Conservation (phyloP, 1,284 basidiomycete genomes). For the Sutorius eximius region DNA sequence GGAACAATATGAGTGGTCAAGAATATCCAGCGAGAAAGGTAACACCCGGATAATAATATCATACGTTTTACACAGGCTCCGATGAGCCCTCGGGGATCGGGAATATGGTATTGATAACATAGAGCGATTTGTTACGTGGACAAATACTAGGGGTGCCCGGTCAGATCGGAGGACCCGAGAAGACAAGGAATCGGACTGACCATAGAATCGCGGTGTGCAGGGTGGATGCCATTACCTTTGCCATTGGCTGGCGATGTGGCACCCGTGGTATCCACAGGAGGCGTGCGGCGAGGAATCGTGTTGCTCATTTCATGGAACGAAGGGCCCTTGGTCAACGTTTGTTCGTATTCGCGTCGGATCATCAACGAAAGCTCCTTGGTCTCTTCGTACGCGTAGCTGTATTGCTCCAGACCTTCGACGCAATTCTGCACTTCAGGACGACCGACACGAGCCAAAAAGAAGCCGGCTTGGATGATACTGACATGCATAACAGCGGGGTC, state of each 20-base stretch:
- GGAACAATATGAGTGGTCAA: constrained; percentile 6
- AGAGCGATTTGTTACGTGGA: constrained; percentile 19
- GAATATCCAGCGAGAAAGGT: constrained; percentile 13
- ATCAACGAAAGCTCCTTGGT: constrained; percentile 76
- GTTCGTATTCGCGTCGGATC: constrained; percentile 56
- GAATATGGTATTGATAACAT: constrained; percentile 36
- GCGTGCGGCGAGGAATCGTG: constrained; percentile 21
- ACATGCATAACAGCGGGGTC: constrained; percentile 86
- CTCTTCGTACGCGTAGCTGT: constrained; percentile 83
- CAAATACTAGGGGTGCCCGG: constrained; percentile 27
- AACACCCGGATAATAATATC: constrained; percentile 24
- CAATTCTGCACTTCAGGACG: constrained; percentile 81
- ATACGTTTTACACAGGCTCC: constrained; percentile 25
- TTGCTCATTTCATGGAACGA: constrained; percentile 34
- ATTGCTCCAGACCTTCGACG: constrained; percentile 83
- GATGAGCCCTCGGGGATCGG: constrained; percentile 7
- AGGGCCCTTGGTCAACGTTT: constrained; percentile 37
- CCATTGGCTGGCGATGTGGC: constrained; percentile 15
- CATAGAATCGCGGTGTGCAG: constrained; percentile 18
- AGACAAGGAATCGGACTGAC: constrained; percentile 6
- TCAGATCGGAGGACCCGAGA: constrained; percentile 14
- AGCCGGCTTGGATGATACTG: constrained; percentile 79
- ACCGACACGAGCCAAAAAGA: constrained; percentile 77
- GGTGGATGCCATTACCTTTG: constrained; percentile 23
- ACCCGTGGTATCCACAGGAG: constrained; percentile 16